A percentile compares a stretch with the other conserved stretches of the same genome.
Evolutionary conservation across 768 basidiomycete genomes (phyloP).

Genomic region (Phanerochaete sordida): DNA sequence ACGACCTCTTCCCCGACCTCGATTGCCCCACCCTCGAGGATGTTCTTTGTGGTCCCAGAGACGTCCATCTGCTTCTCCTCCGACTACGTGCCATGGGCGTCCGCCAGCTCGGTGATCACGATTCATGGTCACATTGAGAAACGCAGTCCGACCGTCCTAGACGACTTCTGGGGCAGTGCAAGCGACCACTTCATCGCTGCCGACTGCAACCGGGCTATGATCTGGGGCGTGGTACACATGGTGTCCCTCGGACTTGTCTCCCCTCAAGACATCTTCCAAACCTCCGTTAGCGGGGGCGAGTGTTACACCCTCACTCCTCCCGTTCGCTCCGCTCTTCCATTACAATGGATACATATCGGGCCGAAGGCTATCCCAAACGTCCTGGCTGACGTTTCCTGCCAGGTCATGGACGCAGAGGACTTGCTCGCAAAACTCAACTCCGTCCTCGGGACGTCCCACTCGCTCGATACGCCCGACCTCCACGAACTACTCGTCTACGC

Average conservation of each 20-base stretch:
- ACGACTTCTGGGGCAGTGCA: background rate
- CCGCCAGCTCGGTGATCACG: background rate
- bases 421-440: background rate
- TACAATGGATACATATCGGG: background rate
- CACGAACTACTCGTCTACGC: background rate
- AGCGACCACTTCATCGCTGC: background rate
- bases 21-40: background rate
- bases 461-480: background rate
- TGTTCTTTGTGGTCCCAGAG: background rate
- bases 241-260: background rate
- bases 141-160: background rate
- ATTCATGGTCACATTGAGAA: background rate
- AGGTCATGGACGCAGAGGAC: background rate
- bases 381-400: background rate
- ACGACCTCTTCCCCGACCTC: background rate
- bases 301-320: background rate
- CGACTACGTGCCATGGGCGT: background rate
- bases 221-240: background rate
- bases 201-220: background rate
- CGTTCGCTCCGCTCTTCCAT: background rate
- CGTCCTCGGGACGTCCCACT: background rate
- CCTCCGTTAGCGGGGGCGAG: background rate
- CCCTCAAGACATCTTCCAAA: background rate
- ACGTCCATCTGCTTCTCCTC: background rate
- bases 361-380: background rate